phyloP scores from a whole-genome alignment of 1,284 basidiomycete genomes.

The Malassezia restricta region DNA sequence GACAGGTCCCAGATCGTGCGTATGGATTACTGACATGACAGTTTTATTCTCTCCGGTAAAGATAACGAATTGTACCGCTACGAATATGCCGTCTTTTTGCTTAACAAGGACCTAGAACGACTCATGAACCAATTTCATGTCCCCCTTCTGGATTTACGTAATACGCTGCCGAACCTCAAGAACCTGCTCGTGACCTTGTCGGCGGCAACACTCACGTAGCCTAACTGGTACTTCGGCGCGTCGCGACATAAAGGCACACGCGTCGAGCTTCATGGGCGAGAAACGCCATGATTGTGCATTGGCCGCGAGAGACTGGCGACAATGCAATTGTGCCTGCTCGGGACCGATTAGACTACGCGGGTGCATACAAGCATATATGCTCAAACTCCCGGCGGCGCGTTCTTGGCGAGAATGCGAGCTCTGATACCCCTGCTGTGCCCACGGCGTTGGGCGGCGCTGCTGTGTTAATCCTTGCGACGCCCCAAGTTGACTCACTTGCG shows the following conservation, averaged over 20 bases:
- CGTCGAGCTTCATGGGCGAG: background rate
- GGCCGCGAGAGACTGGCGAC: conserved; percentile 22
- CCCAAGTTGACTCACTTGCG: conserved; percentile 79
- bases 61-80: conserved; percentile 92
- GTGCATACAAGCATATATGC: conserved; percentile 33
- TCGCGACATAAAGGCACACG: background rate
- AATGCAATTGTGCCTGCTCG: conserved; percentile 3
- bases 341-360: conserved; percentile 23
- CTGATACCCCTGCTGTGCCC: conserved; percentile 13
- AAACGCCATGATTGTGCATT: conserved; percentile 17
- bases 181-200: conserved; percentile 71
- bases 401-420: conserved; percentile 7
- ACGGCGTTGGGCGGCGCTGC: conserved; percentile 23
- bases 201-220: background rate
- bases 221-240: background rate
- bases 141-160: conserved; percentile 75
- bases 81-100: conserved; percentile 89
- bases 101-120: conserved; percentile 89
- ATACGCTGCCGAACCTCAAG: conserved; percentile 91
- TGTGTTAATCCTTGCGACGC: conserved; percentile 70
- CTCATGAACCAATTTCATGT: conserved; percentile 35
- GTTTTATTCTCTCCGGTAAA: conserved; percentile 68
- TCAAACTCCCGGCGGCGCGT: conserved; percentile 13
- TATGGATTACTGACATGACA: background rate
- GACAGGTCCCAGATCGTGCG: conserved; percentile 31